Evolutionary conservation across 2,329 filamentous ascomycete species (phyloP), one percentile per base, ranked within the genome.

Genomic region (Stagonosporopsis rhizophila): DNA sequence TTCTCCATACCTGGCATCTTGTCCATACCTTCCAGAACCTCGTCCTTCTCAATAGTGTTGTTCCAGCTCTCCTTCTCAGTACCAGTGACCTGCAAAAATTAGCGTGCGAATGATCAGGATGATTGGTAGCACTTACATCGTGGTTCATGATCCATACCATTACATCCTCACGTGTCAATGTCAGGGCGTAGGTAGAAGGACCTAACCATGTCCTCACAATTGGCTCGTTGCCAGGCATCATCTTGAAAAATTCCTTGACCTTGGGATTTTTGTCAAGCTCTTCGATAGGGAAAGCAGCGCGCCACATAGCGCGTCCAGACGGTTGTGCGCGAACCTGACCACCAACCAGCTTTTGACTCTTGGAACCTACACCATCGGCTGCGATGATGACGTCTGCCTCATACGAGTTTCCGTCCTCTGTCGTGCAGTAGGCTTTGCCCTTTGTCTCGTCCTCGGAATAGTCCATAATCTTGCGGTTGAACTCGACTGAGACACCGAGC

Each of bases 71-170:
- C 79, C 34, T 77, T 74, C 48, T 79, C 78, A 32, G 69, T 76
- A 52, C 77, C 78, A 12, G 78, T 80, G 6, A 76, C 76, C 76
- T 78, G 22, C n/a, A 9, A 9, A 1, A 20, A 35, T 72, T 49
- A 71, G 58, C 12, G 9, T 23, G n/a, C 9, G 5, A 12, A 45
- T 22, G n/a, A 15, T 22, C 0, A 30, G 20, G 1, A 30, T 4
- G 12, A n/a, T 15, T 2, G 17, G n/a, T 9, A 5, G 6, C 25
- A 40, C 70, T 61, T 60, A 75, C 78, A 59, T 80, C 78, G 68
- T 80, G 78, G 65, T 81, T 81, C 72, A 81, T 77, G 66, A 81
- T 80, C 79, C 79, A 81, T 20, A 81, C 79, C 76, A 80, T 80
- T 28, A 78, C 77, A 63, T 81, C 79, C 14, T 77, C 75, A 7